phyloP scores from a whole-genome alignment of 345 rosid genomes.

The Jatropha curcas region DNA sequence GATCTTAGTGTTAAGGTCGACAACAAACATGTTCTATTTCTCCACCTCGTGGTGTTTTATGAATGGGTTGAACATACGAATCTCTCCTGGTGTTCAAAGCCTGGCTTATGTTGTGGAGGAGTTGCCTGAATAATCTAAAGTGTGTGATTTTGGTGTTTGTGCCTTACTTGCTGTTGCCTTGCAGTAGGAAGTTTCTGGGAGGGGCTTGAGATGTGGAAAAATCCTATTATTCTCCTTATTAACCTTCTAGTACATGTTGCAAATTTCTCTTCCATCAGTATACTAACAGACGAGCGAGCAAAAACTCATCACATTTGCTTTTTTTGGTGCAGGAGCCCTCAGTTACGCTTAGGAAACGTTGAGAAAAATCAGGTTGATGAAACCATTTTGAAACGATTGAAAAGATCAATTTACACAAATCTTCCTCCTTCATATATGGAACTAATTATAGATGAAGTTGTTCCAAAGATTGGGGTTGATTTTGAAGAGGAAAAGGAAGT shows the following conservation, averaged over 20 bases:
- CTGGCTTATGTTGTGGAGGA: background rate
- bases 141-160: background rate
- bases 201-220: too few species aligned
- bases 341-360: constrained; percentile 17
- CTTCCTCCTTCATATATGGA: constrained; percentile 45
- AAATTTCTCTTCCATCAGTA: background rate
- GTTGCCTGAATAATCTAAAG: background rate
- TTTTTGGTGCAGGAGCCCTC: constrained; percentile 33
- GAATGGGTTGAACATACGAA: background rate
- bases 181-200: too few species aligned
- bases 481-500: constrained; percentile 43
- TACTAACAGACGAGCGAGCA: background rate
- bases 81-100: background rate
- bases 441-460: constrained; percentile 33
- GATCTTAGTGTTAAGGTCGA: background rate
- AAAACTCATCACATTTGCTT: background rate
- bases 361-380: constrained; percentile 30
- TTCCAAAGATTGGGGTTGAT: constrained; percentile 39
- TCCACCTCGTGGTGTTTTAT: background rate
- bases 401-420: constrained; percentile 37
- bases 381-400: constrained; percentile 25
- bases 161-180: too few species aligned
- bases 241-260: background rate
- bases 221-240: background rate
- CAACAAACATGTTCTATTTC: background rate